Evolutionary conservation across 2,329 filamentous ascomycete species (phyloP).

Genomic region (Drechslerella coelobrocha): DNA sequence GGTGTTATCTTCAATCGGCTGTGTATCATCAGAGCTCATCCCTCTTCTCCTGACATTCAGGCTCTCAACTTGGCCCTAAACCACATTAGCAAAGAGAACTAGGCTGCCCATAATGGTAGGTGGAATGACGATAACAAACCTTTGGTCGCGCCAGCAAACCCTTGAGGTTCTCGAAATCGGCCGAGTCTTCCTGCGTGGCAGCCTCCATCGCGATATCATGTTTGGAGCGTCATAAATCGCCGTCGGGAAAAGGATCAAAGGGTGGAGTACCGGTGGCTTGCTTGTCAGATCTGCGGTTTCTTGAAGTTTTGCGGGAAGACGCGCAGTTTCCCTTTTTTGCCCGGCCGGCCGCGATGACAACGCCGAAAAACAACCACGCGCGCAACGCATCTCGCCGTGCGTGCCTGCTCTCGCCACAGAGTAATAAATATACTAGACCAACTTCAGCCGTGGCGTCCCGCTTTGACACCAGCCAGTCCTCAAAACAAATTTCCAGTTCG

Average conservation of each 20-base stretch:
- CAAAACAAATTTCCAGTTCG: too few relatives aligned
- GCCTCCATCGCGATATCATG: conserved; percentile 25
- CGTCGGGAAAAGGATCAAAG: conserved; percentile 1
- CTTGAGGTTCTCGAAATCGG: conserved; percentile 25
- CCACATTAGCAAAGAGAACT: conserved; percentile 13
- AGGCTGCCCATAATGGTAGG: conserved; percentile 15
- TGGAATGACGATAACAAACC: conserved; percentile 6
- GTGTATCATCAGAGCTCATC: conserved; percentile 24
- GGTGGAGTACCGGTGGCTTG: background rate
- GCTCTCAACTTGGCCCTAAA: conserved; percentile 8
- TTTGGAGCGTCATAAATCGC: background rate
- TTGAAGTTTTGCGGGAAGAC: conserved; percentile 26
- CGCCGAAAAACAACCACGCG: conserved; percentile 8
- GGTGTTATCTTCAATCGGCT: conserved; percentile 10
- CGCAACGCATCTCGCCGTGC: conserved; percentile 2
- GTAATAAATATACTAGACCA: too few relatives aligned
- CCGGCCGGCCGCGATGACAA: conserved; percentile 6
- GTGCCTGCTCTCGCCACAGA: too few relatives aligned
- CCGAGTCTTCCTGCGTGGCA: conserved; percentile 22
- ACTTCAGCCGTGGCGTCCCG: too few relatives aligned
- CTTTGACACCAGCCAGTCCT: too few relatives aligned
- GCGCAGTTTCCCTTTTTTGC: conserved; percentile 17
- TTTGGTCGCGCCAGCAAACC: conserved; percentile 5
- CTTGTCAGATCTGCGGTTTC: background rate
- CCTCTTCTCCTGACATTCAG: conserved; percentile 5